A percentile compares a stretch with the other conserved stretches of the same genome.
Evolutionary conservation across 768 basidiomycete genomes (phyloP).

Genomic region (Asterophora lycoperdoides): DNA sequence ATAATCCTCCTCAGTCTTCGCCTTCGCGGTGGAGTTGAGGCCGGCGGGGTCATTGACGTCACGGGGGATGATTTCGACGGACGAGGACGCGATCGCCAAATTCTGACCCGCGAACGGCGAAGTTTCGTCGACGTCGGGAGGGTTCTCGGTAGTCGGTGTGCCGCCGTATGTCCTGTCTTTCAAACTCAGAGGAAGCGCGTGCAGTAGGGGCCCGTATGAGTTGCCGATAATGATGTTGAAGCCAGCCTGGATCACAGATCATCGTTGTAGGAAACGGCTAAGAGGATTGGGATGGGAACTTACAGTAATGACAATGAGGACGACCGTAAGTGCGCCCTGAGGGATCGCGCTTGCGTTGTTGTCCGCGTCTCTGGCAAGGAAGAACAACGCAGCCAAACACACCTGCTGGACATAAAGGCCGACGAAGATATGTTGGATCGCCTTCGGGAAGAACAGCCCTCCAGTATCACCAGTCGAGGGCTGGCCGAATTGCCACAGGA

Average conservation of each 20-base stretch:
- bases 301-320: constrained; percentile 81
- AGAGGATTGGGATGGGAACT: constrained; percentile 23
- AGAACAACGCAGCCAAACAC: constrained; percentile 42
- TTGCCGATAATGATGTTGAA: constrained; percentile 71
- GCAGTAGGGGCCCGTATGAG: constrained; percentile 76
- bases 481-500: constrained; percentile 76
- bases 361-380: constrained; percentile 65
- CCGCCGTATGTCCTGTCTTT: constrained; percentile 60
- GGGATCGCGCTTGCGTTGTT: constrained; percentile 54
- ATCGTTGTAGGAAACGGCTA: neutral
- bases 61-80: neutral
- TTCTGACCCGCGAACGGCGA: neutral
- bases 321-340: constrained; percentile 80
- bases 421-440: constrained; percentile 89
- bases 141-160: neutral
- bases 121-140: constrained; percentile 1
- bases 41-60: constrained; percentile 11
- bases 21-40: neutral
- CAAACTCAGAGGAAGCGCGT: constrained; percentile 73
- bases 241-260: constrained; percentile 41
- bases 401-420: constrained; percentile 86
- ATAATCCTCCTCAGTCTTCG: constrained; percentile 37
- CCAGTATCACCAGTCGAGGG: constrained; percentile 73
- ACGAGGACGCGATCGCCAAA: neutral
- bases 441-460: constrained; percentile 93